Conservation (phyloP, 306 rosid species). For the Sindora glabra region DNA sequence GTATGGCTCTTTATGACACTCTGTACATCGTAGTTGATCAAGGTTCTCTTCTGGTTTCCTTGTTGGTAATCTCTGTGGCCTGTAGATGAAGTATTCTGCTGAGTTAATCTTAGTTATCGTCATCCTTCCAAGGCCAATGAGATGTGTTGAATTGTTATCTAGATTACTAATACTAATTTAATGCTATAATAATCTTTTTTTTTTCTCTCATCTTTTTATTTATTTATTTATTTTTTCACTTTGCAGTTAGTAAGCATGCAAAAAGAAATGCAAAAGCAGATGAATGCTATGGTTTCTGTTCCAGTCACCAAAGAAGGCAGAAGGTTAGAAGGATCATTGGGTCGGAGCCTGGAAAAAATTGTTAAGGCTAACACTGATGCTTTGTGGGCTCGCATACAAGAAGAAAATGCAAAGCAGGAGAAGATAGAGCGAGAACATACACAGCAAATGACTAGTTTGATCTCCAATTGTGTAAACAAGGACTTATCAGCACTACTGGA, state of each 20-base stretch:
- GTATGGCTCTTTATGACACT: not conserved
- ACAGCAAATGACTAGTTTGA: constrained; percentile 50
- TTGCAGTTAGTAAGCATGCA: constrained; percentile 54
- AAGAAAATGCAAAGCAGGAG: constrained; percentile 61
- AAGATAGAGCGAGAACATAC: constrained; percentile 48
- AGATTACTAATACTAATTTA: not conserved
- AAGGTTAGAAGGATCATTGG: constrained; percentile 60
- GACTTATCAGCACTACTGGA: constrained; percentile 49
- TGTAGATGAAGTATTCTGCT: no score
- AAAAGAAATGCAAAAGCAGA: constrained; percentile 67
- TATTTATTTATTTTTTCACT: constrained; percentile 16
- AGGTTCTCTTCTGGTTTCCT: no score
- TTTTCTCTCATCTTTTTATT: not conserved
- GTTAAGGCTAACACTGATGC: constrained; percentile 56
- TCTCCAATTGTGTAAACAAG: constrained; percentile 47
- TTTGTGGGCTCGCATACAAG: constrained; percentile 58
- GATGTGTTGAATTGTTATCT: not conserved
- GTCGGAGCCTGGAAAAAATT: constrained; percentile 51
- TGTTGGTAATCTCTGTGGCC: no score
- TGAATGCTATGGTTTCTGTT: constrained; percentile 44
- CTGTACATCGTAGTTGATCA: no score
- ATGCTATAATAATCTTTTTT: not conserved
- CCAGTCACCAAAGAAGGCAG: constrained; percentile 59
- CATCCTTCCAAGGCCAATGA: constrained; percentile 8
- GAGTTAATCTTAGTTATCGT: not conserved